Percentiles rank a stretch among this genome's conserved stretches.
Evolutionary conservation across 768 basidiomycete species (phyloP).

Genomic region (Sutorius australiensis): DNA sequence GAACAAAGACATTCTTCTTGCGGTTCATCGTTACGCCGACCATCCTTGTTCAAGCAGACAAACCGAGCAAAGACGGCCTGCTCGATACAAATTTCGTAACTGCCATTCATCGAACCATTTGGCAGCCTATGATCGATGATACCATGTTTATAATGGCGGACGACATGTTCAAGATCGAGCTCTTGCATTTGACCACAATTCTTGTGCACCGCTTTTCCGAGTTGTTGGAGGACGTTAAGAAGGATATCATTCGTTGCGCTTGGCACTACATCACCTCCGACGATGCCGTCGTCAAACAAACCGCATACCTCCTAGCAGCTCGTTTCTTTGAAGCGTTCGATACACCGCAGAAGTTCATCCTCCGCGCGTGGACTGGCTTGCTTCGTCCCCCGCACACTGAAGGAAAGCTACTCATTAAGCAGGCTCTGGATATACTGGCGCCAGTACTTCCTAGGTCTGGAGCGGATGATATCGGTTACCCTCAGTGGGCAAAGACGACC

Average conservation of each 20-base stretch:
- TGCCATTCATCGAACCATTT: slow-evolving; percentile 69
- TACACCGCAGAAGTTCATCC: slow-evolving; percentile 85
- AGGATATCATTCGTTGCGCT: slow-evolving; percentile 90
- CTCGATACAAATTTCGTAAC: slow-evolving; percentile 69
- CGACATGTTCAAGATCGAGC: slow-evolving; percentile 87
- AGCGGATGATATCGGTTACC: slow-evolving; percentile 54
- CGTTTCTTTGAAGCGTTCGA: slow-evolving; percentile 89
- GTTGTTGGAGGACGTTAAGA: slow-evolving; percentile 78
- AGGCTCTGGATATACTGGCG: slow-evolving; percentile 83
- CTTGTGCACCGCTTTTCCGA: slow-evolving; percentile 81
- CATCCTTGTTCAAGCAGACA: slow-evolving; percentile 70
- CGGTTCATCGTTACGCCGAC: slow-evolving; percentile 87
- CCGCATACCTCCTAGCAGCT: slow-evolving; percentile 85
- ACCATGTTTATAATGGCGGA: slow-evolving; percentile 55
- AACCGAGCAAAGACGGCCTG: slow-evolving; percentile 52
- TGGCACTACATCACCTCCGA: slow-evolving; percentile 86
- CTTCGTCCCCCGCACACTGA: slow-evolving; percentile 81
- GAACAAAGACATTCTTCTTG: slow-evolving; percentile 75
- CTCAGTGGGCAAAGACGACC: slow-evolving; percentile 83
- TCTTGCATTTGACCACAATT: slow-evolving; percentile 83
- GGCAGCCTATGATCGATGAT: slow-evolving; percentile 70
- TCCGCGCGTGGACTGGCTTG: slow-evolving; percentile 87
- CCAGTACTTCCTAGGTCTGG: slow-evolving; percentile 71
- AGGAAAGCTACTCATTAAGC: slow-evolving; percentile 68
- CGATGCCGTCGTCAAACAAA: slow-evolving; percentile 90